Conservation (phyloP, 345 rosid genomes). For the Citrus reticulata region DNA sequence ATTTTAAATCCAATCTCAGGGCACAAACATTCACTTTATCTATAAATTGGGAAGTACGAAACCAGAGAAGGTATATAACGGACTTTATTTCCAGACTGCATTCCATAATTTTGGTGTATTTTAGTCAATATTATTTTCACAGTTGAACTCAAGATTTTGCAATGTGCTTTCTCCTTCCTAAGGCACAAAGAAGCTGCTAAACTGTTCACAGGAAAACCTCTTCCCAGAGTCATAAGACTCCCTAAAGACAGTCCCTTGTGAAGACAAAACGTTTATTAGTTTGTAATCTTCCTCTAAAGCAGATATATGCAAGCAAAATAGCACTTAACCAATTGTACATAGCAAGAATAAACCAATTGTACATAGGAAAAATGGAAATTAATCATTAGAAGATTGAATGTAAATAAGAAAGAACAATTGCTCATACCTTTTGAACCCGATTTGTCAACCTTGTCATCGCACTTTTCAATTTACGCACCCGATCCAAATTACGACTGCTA, state of each 20-base stretch:
- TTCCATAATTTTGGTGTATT: neutral
- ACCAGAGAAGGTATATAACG: neutral
- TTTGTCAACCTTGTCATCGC: conserved; percentile 55
- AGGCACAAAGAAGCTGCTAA: neutral
- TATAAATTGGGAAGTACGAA: neutral
- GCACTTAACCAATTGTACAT: neutral
- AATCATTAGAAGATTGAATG: neutral
- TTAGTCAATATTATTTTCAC: neutral
- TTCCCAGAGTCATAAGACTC: neutral
- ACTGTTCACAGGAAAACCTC: neutral
- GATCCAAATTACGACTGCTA: conserved; percentile 55
- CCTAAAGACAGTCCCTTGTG: neutral
- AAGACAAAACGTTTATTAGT: neutral
- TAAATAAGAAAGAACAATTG: neutral
- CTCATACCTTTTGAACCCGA: conserved; percentile 51
- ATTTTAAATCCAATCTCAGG: neutral
- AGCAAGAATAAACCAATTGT: neutral
- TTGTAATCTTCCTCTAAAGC: neutral
- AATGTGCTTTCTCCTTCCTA: neutral
- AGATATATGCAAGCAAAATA: neutral
- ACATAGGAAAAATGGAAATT: neutral
- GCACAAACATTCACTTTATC: neutral
- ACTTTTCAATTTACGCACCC: conserved; percentile 53
- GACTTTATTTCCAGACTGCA: neutral
- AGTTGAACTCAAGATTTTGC: neutral